Conservation (phyloP, 2,329 filamentous ascomycete species). For the Monilinia aucupariae region DNA sequence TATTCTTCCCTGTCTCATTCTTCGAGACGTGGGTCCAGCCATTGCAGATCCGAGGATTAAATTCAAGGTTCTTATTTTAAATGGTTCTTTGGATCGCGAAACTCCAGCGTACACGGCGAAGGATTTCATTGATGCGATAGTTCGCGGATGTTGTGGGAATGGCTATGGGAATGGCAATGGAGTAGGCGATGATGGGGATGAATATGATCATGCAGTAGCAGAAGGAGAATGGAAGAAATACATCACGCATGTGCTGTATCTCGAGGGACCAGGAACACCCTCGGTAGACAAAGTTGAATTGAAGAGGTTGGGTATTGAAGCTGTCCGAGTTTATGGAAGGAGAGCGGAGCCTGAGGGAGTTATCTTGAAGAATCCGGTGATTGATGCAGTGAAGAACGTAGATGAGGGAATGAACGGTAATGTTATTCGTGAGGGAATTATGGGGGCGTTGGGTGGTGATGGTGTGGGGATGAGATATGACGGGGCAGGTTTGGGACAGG, state of each 20-base stretch:
- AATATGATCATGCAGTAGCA: background rate
- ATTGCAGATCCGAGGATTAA: conserved; percentile 44
- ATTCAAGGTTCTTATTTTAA: conserved; percentile 66
- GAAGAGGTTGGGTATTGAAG: conserved; percentile 64
- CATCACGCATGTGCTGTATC: conserved; percentile 77
- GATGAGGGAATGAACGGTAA: background rate
- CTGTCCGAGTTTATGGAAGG: conserved; percentile 70
- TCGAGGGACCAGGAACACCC: conserved; percentile 67
- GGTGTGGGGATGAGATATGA: conserved; percentile 64
- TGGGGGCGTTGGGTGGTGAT: conserved; percentile 21
- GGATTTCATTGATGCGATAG: conserved; percentile 79
- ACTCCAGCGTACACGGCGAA: conserved; percentile 70
- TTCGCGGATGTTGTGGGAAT: conserved; percentile 52
- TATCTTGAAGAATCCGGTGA: background rate
- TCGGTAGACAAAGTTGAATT: conserved; percentile 63
- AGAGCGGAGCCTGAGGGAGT: conserved; percentile 37
- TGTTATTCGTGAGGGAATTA: background rate
- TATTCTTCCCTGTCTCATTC: conserved; percentile 74
- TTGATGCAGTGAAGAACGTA: background rate
- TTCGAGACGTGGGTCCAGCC: conserved; percentile 67
- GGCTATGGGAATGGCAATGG: conserved; percentile 27
- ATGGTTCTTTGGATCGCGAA: conserved; percentile 79
- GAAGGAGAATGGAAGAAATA: conserved; percentile 56
- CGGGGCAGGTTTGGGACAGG: conserved; percentile 64
- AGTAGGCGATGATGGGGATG: conserved; percentile 26